Conservation (phyloP, 805 yeast species). For the Yamadazyma akitaensis region DNA sequence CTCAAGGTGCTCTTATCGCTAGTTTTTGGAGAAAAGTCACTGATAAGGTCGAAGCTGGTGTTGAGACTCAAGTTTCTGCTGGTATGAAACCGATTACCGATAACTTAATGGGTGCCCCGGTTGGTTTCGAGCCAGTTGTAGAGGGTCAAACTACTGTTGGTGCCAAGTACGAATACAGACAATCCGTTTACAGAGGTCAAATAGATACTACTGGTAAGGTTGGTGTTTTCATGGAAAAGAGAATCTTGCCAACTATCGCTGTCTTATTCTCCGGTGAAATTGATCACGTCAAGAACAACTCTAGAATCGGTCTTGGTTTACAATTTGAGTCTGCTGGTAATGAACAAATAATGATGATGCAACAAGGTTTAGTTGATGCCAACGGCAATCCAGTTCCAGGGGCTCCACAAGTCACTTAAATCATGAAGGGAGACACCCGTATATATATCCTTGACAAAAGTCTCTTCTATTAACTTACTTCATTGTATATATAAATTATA, state of each 20-base stretch:
- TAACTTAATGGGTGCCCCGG: conserved; percentile 72
- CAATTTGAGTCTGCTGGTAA: conserved; percentile 95
- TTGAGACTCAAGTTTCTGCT: conserved; percentile 81
- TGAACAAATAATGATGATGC: conserved; percentile 89
- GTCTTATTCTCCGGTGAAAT: conserved; percentile 88
- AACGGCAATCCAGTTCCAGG: conserved; percentile 85
- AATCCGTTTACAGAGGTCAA: conserved; percentile 93
- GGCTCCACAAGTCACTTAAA: conserved; percentile 50
- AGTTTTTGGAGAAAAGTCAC: conserved; percentile 94
- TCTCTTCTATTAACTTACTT: not conserved
- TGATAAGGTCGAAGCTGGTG: conserved; percentile 91
- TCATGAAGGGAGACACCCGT: not conserved
- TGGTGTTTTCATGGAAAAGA: conserved; percentile 85
- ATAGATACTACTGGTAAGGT: conserved; percentile 89
- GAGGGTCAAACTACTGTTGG: conserved; percentile 94
- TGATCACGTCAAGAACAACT: conserved; percentile 70
- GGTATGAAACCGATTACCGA: conserved; percentile 70
- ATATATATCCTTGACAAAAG: conserved; percentile 1
- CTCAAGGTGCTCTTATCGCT: conserved; percentile 84
- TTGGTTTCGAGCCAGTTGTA: conserved; percentile 77
- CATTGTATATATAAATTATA: conserved; percentile 6
- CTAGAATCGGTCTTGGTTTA: conserved; percentile 88
- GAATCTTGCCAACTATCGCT: conserved; percentile 87
- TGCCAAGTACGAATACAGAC: conserved; percentile 97
- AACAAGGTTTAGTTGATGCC: conserved; percentile 78